A percentile compares a stretch with the other conserved stretches of the same genome.
These are phyloP conservation scores for Toxicodendron radicans DNA, from an alignment of 345 rosid species.

Conservation along the genomic window DNA sequence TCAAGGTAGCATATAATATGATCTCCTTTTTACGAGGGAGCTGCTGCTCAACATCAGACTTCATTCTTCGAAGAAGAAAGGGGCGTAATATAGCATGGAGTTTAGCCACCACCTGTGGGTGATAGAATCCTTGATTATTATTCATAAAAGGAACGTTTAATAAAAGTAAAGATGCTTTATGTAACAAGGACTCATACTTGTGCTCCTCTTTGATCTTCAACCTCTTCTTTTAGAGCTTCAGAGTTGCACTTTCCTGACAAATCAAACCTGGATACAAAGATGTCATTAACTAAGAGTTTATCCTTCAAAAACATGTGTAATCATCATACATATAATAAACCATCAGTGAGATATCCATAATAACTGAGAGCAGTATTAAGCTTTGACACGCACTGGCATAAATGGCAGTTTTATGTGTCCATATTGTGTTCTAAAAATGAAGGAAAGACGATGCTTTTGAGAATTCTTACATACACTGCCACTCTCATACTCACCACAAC, in stretches of 20 bases:
- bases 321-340: background rate
- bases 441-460: background rate
- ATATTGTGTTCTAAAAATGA: background rate
- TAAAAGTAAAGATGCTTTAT: conserved; percentile 5
- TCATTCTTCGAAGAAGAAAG: conserved; percentile 93
- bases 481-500: too few relatives aligned
- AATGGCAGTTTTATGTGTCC: background rate
- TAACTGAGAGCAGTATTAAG: background rate
- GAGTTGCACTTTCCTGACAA: conserved; percentile 59
- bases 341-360: conserved; percentile 1
- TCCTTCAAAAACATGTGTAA: background rate
- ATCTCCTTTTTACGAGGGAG: conserved; percentile 96
- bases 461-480: background rate
- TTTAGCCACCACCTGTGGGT: conserved; percentile 76
- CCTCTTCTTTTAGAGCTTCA: conserved; percentile 57
- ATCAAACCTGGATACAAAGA: conserved; percentile 67
- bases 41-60: conserved; percentile 83
- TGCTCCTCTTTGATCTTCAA: conserved; percentile 79
- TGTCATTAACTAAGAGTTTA: conserved; percentile 4
- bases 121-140: conserved; percentile 13
- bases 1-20: conserved; percentile 80
- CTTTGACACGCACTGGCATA: background rate
- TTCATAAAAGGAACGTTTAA: conserved; percentile 11
- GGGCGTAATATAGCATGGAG: conserved; percentile 95
- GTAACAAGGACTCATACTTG: conserved; percentile 46